Conservation (phyloP, 1,139 yeast species). For the Hanseniaspora gamundiae region DNA sequence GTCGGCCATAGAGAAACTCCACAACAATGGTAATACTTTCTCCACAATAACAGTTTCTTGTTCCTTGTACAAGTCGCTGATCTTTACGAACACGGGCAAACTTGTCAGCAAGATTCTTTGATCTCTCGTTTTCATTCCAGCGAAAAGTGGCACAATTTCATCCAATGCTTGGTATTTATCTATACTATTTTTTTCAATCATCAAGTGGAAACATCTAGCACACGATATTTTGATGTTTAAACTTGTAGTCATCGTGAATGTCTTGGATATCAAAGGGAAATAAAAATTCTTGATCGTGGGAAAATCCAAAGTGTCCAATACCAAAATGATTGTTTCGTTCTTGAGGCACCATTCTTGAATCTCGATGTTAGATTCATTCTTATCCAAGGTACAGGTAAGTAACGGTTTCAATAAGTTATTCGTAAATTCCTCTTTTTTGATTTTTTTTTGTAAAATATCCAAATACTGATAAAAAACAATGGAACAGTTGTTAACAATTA, state of each 20-base stretch:
- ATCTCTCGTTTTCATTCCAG: slow-evolving; percentile 67
- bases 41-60: slow-evolving; percentile 30
- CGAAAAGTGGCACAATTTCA: slow-evolving; percentile 63
- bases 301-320: slow-evolving; percentile 48
- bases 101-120: slow-evolving; percentile 40
- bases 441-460: slow-evolving; percentile 37
- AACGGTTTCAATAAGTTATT: slow-evolving; percentile 30
- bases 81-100: slow-evolving; percentile 38
- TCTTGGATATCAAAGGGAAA: slow-evolving; percentile 57
- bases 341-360: slow-evolving; percentile 47
- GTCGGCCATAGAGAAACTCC: slow-evolving; percentile 36
- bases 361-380: slow-evolving; percentile 19
- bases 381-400: slow-evolving; percentile 14
- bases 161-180: slow-evolving; percentile 67
- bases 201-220: slow-evolving; percentile 46
- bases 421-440: slow-evolving; percentile 31
- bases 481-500: slow-evolving; percentile 39
- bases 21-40: slow-evolving; percentile 37
- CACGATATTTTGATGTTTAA: slow-evolving; percentile 65
- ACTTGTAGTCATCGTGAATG: slow-evolving; percentile 75
- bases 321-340: slow-evolving; percentile 28
- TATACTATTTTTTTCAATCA: slow-evolving; percentile 47
- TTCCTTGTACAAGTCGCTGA: slow-evolving; percentile 31
- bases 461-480: slow-evolving; percentile 46
- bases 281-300: slow-evolving; percentile 61